phyloP scores from a whole-genome alignment of 106 monocot species.

The Acorus gramineus region DNA sequence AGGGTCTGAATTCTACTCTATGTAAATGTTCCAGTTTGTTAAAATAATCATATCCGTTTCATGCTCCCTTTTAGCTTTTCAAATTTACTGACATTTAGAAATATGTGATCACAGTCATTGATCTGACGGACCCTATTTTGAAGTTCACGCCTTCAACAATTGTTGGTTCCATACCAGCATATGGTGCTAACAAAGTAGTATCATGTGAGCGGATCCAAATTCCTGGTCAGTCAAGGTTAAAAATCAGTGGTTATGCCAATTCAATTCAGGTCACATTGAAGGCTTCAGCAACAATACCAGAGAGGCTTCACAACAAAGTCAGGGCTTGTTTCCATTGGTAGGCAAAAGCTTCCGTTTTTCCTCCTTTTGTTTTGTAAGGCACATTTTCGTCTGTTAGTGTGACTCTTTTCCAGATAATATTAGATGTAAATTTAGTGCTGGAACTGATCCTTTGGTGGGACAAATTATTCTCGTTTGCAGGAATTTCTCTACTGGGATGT shows the following conservation, averaged over 20 bases:
- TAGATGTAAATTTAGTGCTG: background rate
- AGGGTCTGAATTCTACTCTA: too few species aligned
- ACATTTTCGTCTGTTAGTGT: background rate
- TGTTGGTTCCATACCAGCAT: slow-evolving; percentile 15
- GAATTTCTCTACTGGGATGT: slow-evolving; percentile 59
- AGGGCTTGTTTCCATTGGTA: slow-evolving; percentile 76
- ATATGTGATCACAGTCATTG: slow-evolving; percentile 44
- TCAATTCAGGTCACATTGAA: slow-evolving; percentile 34
- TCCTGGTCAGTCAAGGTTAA: slow-evolving; percentile 46
- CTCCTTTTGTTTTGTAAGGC: background rate
- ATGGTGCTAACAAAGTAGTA: background rate
- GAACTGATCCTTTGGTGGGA: background rate
- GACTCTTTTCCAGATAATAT: background rate
- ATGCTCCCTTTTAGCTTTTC: too few species aligned
- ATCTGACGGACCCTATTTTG: slow-evolving; percentile 34
- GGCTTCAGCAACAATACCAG: slow-evolving; percentile 43
- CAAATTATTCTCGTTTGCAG: slow-evolving; percentile 25
- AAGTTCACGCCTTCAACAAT: slow-evolving; percentile 17
- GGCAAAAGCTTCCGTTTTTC: slow-evolving; percentile 6
- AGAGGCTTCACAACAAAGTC: slow-evolving; percentile 42
- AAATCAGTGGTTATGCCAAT: slow-evolving; percentile 54
- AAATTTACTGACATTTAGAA: too few species aligned
- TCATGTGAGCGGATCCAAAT: slow-evolving; percentile 53
- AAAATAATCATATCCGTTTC: too few species aligned
- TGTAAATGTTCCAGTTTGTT: too few species aligned